phyloP scores from a whole-genome alignment of 305 asterid genomes.

The Rubia peregrina region DNA sequence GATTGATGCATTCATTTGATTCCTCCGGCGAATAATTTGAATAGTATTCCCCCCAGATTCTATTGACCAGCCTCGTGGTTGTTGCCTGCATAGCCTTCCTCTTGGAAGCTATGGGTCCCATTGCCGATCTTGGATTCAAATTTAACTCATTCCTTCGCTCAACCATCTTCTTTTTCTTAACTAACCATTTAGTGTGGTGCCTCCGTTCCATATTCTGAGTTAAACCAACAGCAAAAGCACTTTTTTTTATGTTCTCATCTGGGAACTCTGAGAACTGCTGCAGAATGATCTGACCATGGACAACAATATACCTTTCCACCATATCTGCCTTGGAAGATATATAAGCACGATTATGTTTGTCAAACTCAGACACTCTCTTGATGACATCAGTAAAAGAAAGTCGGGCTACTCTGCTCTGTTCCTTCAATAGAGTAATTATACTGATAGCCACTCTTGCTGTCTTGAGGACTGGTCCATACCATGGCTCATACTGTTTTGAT shows the following conservation, averaged over 20 bases:
- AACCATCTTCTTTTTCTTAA: slow-evolving; percentile 82
- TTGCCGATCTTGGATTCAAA: slow-evolving; percentile 80
- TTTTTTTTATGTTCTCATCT: slow-evolving; percentile 59
- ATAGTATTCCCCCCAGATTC: slow-evolving; percentile 92
- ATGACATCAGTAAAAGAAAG: slow-evolving; percentile 81
- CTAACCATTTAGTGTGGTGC: slow-evolving; percentile 90
- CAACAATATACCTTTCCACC: slow-evolving; percentile 83
- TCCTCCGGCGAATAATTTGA: slow-evolving; percentile 73
- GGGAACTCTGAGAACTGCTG: slow-evolving; percentile 91
- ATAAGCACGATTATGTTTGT: slow-evolving; percentile 60
- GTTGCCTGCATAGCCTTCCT: slow-evolving; percentile 99
- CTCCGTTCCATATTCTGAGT: slow-evolving; percentile 77
- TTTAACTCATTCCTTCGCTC: slow-evolving; percentile 46
- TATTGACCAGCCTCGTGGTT: slow-evolving; percentile 69
- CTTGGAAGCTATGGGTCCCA: slow-evolving; percentile 63
- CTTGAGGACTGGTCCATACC: slow-evolving; percentile 80
- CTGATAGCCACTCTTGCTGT: slow-evolving; percentile 73
- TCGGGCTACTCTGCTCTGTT: slow-evolving; percentile 65
- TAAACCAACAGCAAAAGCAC: slow-evolving; percentile 68
- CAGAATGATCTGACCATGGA: slow-evolving; percentile 90
- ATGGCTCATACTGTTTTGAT: slow-evolving; percentile 83
- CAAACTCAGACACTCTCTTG: slow-evolving; percentile 60
- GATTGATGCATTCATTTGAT: slow-evolving; percentile 31
- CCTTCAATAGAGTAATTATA: slow-evolving; percentile 72
- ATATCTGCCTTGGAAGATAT: slow-evolving; percentile 53